Conservation (phyloP, 306 rosid genomes). For the Alnus rubra region DNA sequence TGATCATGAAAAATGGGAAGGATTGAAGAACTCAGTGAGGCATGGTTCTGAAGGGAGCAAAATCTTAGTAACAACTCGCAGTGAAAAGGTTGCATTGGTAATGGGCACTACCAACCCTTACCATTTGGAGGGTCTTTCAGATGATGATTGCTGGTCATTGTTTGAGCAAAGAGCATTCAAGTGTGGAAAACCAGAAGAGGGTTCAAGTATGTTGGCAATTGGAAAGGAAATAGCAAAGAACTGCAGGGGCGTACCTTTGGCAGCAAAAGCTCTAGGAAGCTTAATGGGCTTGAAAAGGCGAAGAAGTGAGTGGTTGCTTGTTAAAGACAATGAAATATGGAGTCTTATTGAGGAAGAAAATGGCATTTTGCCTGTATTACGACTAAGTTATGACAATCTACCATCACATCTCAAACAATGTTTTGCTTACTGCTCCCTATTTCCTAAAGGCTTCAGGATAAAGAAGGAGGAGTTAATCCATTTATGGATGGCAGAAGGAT, state of each 20-base stretch:
- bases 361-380: slow-evolving; percentile 18
- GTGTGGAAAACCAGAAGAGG: neutral
- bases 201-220: neutral
- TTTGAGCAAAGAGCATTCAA: slow-evolving; percentile 13
- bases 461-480: slow-evolving; percentile 7
- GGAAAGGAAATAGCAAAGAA: slow-evolving; percentile 32
- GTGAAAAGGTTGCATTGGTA: neutral
- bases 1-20: neutral
- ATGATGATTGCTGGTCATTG: slow-evolving; percentile 15
- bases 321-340: neutral
- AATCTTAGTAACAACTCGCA: slow-evolving; percentile 30
- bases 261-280: slow-evolving; percentile 28
- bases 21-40: neutral
- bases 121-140: neutral
- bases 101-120: neutral
- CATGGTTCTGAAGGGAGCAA: slow-evolving; percentile 5
- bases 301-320: neutral
- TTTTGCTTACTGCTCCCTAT: slow-evolving; percentile 34
- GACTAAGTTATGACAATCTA: slow-evolving; percentile 25
- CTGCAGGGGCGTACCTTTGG: slow-evolving; percentile 38
- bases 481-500: slow-evolving; percentile 35
- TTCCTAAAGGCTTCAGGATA: slow-evolving; percentile 13
- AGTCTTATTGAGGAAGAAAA: slow-evolving; percentile 1
- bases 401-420: slow-evolving; percentile 15
- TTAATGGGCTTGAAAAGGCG: slow-evolving; percentile 23